Base-by-base conservation (phyloP, 768 basidiomycete genomes). In the Lactarius indigo region DNA sequence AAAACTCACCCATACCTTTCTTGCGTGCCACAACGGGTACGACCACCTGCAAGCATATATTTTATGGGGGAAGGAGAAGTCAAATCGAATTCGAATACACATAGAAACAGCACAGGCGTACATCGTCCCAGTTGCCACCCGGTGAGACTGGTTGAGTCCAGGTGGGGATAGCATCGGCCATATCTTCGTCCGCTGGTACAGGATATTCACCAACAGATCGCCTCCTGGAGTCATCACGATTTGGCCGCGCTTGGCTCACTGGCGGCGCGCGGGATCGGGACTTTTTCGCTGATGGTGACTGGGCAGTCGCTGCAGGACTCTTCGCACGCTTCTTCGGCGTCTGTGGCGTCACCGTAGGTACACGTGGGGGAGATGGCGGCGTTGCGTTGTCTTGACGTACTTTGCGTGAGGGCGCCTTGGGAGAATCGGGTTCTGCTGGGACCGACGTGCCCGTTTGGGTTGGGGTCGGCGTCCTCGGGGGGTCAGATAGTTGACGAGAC, bases 71-170 rank as follows among this genome's bases (percentile, higher is more conserved):
- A 52, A 54, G 35, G 37, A 39, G 26, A 58, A 33, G 33, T 57
- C 47, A 18, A 47, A 42, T 60, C 20, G 54, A 28, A 41, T 47
- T 68, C 64, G 59, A 44, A 62, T 65, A 68, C 39, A 28, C 58
- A 61, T 58, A 2, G 47, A 44, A 61, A 66, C 71, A 6, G 63
- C 71, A 63, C 57, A 50, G 33, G 79, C 83, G 73, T 72, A 86
- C 91, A 74, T 94, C 92, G 72, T 94, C 92, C 92, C 92, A 94
- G 72, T 91, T 92, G 1, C 90, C 89, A 28, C 83, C 79, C 65
- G 77, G 78, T 30, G 82, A 83, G 31, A 87, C 79, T 30, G 90
- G 90, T 73, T 92, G 87, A 20, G 89, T 91, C 91, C 90, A 91
- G 3, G 84, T 82, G 7, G 92, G 92, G 73, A 94, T 92, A 28